These are phyloP conservation scores for Kazachstania viticola DNA, from an alignment of 805 yeast genomes.

Conservation along the genomic window DNA sequence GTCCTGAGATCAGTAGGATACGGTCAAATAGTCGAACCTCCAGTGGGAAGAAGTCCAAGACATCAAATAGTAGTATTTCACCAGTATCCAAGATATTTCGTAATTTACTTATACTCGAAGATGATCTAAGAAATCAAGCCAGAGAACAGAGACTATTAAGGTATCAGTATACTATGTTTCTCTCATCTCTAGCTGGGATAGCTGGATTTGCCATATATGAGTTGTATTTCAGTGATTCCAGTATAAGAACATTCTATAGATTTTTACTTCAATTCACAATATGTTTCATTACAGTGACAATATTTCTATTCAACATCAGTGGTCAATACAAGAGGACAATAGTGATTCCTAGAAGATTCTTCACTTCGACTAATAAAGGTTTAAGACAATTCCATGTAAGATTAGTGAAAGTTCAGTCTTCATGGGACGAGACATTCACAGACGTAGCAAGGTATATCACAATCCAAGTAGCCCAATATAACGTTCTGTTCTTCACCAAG, in stretches of 20 bases:
- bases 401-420: constrained; percentile 48
- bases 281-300: constrained; percentile 39
- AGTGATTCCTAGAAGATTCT: constrained; percentile 66
- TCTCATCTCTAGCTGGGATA: constrained; percentile 31
- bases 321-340: constrained; percentile 87
- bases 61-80: constrained; percentile 26
- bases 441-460: constrained; percentile 26
- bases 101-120: constrained; percentile 75
- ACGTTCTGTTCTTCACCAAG: constrained; percentile 9
- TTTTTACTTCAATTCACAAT: constrained; percentile 15
- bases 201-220: constrained; percentile 32
- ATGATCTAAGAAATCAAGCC: constrained; percentile 72
- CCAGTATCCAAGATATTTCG: constrained; percentile 67
- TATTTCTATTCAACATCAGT: constrained; percentile 67
- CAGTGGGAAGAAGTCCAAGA: constrained; percentile 16
- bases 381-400: constrained; percentile 71
- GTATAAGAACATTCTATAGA: constrained; percentile 29
- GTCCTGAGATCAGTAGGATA: constrained; percentile 4
- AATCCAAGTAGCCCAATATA: constrained; percentile 15
- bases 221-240: constrained; percentile 18
- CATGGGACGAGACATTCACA: constrained; percentile 27
- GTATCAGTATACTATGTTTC: constrained; percentile 30
- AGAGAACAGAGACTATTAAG: constrained; percentile 58
- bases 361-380: constrained; percentile 81
- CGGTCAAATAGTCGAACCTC: constrained; percentile 22